Evolutionary conservation across 2,329 filamentous ascomycete genomes (phyloP).

Genomic region (Achaetomium macrosporum): DNA sequence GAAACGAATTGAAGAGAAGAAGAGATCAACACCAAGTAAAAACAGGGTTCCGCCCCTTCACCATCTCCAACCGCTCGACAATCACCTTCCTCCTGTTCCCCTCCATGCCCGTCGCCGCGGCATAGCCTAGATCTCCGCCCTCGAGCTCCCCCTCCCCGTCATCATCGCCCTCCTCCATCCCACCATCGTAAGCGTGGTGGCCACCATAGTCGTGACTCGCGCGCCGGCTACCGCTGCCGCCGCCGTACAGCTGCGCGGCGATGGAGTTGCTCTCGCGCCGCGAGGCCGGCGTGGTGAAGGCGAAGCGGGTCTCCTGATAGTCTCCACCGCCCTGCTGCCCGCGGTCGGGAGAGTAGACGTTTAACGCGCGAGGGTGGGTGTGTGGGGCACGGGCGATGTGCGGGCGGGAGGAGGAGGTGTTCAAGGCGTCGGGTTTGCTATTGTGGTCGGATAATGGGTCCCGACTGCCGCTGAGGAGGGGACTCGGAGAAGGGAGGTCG

Average conservation of each 20-base stretch:
- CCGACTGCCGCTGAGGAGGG: constrained; percentile 11
- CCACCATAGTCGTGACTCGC: constrained; percentile 15
- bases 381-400: constrained; percentile 19
- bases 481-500: constrained; percentile 23
- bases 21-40: constrained; percentile 90
- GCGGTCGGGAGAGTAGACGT: constrained; percentile 29
- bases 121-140: constrained; percentile 81
- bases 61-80: constrained; percentile 89
- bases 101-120: constrained; percentile 89
- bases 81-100: constrained; percentile 89
- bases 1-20: too few species aligned
- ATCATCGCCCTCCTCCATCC: constrained; percentile 67
- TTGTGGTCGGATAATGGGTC: background rate
- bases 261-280: constrained; percentile 46
- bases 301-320: constrained; percentile 47
- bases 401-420: constrained; percentile 16
- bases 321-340: constrained; percentile 27
- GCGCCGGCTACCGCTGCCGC: constrained; percentile 15
- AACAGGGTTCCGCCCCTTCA: constrained; percentile 91
- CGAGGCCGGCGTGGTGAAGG: constrained; percentile 44
- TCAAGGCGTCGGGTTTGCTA: background rate
- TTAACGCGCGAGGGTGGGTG: constrained; percentile 20
- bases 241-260: constrained; percentile 45
- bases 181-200: constrained; percentile 48
- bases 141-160: constrained; percentile 71